phyloP scores from a whole-genome alignment of 208 protist species.

The Porcisia hertigi region DNA sequence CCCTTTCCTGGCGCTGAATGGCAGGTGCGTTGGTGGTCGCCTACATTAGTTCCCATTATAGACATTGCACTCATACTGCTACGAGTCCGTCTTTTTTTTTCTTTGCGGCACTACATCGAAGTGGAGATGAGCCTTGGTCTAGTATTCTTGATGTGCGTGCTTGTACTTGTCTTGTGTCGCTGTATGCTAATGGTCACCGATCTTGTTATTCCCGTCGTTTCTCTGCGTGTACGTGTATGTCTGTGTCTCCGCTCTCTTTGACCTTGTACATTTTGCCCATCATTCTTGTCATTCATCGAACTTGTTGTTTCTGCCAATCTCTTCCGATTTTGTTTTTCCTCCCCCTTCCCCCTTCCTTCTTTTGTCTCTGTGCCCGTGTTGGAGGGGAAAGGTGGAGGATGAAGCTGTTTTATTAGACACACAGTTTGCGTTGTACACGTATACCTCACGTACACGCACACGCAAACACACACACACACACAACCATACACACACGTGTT shows the following conservation, averaged over 20 bases:
- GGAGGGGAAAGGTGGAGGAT: too few species aligned
- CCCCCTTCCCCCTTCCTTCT: neutral
- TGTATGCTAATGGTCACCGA: neutral
- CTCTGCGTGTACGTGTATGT: neutral
- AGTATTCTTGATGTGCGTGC: neutral
- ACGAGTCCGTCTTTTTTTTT: neutral
- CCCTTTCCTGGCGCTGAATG: neutral
- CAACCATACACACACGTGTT: too few species aligned
- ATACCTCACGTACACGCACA: neutral
- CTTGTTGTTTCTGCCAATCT: neutral
- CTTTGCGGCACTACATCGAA: neutral
- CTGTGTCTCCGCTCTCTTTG: neutral
- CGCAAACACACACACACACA: too few species aligned
- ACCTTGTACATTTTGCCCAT: neutral
- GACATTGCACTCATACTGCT: neutral
- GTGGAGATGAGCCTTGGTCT: neutral
- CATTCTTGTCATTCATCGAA: neutral
- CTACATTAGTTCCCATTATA: neutral
- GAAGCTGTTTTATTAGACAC: conserved; percentile 3
- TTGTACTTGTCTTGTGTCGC: neutral
- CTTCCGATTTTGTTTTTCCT: neutral
- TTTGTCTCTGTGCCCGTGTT: neutral
- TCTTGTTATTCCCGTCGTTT: neutral
- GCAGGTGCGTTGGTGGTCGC: neutral
- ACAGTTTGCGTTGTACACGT: neutral